Percentiles rank a stretch among this genome's conserved stretches.
These are phyloP conservation scores for Orbilia oligospora DNA, from an alignment of 2,329 filamentous ascomycete genomes.

Conservation along the genomic window DNA sequence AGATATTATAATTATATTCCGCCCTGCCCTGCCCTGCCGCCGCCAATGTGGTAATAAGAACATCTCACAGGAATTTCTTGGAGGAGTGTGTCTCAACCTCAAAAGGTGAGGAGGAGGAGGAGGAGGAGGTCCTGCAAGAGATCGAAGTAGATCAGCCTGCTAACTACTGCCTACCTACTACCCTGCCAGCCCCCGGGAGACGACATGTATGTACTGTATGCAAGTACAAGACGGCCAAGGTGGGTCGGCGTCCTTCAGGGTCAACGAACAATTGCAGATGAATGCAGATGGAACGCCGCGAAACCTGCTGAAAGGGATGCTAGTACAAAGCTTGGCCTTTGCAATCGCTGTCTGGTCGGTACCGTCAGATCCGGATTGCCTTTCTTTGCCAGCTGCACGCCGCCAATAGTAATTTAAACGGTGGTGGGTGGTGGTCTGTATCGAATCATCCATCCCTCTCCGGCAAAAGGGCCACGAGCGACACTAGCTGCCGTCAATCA, in stretches of 20 bases:
- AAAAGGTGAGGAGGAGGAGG: conserved; percentile 45
- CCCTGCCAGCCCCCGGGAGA: conserved; percentile 13
- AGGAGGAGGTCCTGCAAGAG: conserved; percentile 52
- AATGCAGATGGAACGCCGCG: conserved; percentile 41
- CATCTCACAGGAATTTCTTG: conserved; percentile 35
- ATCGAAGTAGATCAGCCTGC: conserved; percentile 47
- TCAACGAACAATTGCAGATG: conserved; percentile 37
- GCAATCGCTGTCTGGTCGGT: conserved; percentile 39
- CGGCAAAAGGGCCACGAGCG: conserved; percentile 44
- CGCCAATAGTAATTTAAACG: conserved; percentile 25
- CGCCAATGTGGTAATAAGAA: conserved; percentile 36
- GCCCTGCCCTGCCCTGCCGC: conserved; percentile 28
- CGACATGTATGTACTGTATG: conserved; percentile 1
- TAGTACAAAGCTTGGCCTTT: conserved; percentile 57
- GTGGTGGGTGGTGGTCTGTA: conserved; percentile 30
- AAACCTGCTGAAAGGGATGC: conserved; percentile 46
- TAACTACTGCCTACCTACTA: conserved; percentile 3
- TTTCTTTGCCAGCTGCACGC: conserved; percentile 9
- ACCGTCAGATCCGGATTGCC: conserved; percentile 60
- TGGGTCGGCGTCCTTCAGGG: conserved; percentile 45
- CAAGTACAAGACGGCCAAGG: conserved; percentile 26
- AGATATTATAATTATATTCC: conserved; percentile 60
- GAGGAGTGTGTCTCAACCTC: conserved; percentile 44
- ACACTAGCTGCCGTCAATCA: conserved; percentile 46
- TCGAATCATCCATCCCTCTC: conserved; percentile 22